Evolutionary conservation across 805 yeast species (phyloP), one percentile per base, ranked within the genome.

Genomic region (Komagataella pseudopastoris): DNA sequence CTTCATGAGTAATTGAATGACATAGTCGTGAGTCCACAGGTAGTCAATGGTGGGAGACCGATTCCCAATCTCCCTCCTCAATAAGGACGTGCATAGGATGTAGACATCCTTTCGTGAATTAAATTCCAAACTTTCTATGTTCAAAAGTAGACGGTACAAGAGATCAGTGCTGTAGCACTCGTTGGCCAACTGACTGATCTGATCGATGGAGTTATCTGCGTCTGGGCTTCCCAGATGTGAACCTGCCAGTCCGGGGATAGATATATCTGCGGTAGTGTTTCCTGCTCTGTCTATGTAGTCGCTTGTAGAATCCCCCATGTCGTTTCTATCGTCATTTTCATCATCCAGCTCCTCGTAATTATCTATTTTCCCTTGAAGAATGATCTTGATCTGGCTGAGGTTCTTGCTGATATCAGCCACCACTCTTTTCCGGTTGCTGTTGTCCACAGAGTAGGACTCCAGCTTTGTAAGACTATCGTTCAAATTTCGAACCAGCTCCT

Each of bases 11-110:
- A 75, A 57, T 36, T 72, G 70, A 44, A 93, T 64, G 3, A 88
- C 76, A 53, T 78, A 81, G 6, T 93, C 89, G 53, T 80, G 77
- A 23, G 77, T 65, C 16, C 84, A 65, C 45, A 93, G 65, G 64
- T 89, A 87, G 60, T 91, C 96, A 17, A 88, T 90, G 0, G 96
- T 88, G 16, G 96, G 96, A 6, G 83, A 77, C 57, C 88, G 77
- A 57, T 72, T 77, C 46, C 88, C 91, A 44, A 81, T 78, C 56
- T 83, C 85, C 51, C 96, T 80, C 59, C 90, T 80, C 55, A 93
- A 74, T 46, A 95, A 73, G 4, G 88, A 81, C 55, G 82, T 77
- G 63, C 89, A 88, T 50, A 93, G 63, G 4, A 78, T 70, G 4
- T 80, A 75, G 14, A 88, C 91, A 58, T 87, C 93, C 60, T 91